Conservation (phyloP, 1,284 basidiomycete species). For the Cutaneotrichosporon arboriforme region DNA sequence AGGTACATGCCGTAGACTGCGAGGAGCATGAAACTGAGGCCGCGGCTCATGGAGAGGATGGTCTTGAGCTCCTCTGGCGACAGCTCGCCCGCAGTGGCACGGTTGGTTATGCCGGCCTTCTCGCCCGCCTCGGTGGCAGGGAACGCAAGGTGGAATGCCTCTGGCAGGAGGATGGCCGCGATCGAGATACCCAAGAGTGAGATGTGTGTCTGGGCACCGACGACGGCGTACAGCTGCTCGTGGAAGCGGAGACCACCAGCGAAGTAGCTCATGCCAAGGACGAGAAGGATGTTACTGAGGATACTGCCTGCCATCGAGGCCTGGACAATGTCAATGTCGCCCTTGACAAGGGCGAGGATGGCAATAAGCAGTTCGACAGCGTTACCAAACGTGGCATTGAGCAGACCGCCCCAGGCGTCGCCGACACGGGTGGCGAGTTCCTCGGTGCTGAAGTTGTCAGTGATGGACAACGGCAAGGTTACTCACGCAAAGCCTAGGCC, state of each 20-base stretch:
- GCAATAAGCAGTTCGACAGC: conserved; percentile 55
- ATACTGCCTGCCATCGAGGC: conserved; percentile 60
- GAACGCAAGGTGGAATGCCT: conserved; percentile 56
- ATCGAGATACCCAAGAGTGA: conserved; percentile 69
- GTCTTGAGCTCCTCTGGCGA: conserved; percentile 29
- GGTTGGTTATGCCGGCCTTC: conserved; percentile 1
- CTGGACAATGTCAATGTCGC: conserved; percentile 75
- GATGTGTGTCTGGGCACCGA: conserved; percentile 73
- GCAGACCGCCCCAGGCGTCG: conserved; percentile 49
- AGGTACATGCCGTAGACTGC: conserved; percentile 53
- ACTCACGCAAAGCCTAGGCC: conserved; percentile 48
- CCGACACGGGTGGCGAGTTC: conserved; percentile 50
- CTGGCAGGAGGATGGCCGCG: conserved; percentile 67
- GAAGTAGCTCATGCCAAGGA: conserved; percentile 65
- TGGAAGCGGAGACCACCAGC: conserved; percentile 57
- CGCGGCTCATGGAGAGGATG: conserved; percentile 50
- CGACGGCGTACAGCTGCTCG: conserved; percentile 59
- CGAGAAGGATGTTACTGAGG: conserved; percentile 64
- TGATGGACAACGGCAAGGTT: neutral
- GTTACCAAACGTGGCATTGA: conserved; percentile 50
- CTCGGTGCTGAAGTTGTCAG: conserved; percentile 40
- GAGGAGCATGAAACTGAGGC: conserved; percentile 56
- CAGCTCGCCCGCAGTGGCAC: neutral
- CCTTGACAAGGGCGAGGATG: conserved; percentile 75
- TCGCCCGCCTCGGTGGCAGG: conserved; percentile 24